Base-by-base conservation (phyloP, 768 basidiomycete genomes). In the Hericium coralloides region DNA sequence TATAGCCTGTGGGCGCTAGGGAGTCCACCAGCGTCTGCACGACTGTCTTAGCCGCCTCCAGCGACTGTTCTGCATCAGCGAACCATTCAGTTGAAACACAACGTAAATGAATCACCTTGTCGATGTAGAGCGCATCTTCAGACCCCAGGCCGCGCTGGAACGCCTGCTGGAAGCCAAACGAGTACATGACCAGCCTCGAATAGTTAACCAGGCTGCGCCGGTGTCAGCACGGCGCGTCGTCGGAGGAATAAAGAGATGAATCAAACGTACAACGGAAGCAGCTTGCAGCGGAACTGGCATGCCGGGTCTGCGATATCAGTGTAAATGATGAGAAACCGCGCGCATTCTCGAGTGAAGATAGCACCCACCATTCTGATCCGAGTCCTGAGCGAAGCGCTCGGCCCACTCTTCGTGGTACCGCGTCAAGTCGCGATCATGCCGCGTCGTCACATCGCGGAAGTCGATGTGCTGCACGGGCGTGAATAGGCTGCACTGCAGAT, bases 121-220 rank as follows among this genome's bases (percentile, higher is more conserved):
- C 56, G 25, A 72, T 67, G 55, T 65, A 66, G 47, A 66, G 57
- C 41, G 69, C 67, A 23, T 67, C 65, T 12, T 56, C 55, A 7
- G 57, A 20, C 59, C 66, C 14, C 59, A 57, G 20, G 57, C 57
- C 55, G 55, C 52, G 52, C 62, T 70, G 53, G 55, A 73, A 71
- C 2, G 70, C 66, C 31, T 72, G 67, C 58, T 74, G 71, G 65
- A 76, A 75, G 20, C 74, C 74, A 52, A 74, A 72, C n/a, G 75
- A 74, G 22, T 72, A 68, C 58, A 73, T 70, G 4, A 72, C 71
- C 55, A 76, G 66, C 9, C 74, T 69, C 20, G 70, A 70, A 57
- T 76, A 63, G 49, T 56, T 61, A 12, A 31, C 12, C 38, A 61
- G 60, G 52, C 59, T 62, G 37, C 10, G 23, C 49, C 26, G 17